phyloP scores from a whole-genome alignment of 2,329 filamentous ascomycete species.

The Colletotrichum orchidophilum region DNA sequence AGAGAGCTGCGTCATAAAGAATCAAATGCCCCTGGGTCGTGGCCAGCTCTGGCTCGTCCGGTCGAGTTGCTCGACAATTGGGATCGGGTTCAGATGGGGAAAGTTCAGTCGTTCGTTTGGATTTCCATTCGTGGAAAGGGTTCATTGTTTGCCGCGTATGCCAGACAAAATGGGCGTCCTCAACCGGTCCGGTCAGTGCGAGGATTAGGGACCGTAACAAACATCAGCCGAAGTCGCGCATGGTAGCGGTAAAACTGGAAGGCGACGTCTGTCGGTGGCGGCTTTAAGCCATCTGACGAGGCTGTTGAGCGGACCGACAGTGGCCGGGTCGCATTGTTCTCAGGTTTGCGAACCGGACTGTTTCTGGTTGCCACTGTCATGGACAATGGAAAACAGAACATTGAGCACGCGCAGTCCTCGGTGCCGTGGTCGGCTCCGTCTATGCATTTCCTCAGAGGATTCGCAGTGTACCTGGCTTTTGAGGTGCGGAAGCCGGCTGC shows the following conservation, averaged over 20 bases:
- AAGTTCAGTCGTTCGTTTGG: conserved; percentile 17
- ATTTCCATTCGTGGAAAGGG: conserved; percentile 7
- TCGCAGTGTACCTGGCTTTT: conserved; percentile 4
- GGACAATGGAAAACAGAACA: not conserved
- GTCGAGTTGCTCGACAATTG: not conserved
- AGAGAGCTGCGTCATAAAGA: not conserved
- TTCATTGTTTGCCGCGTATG: not conserved
- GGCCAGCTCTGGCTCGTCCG: conserved; percentile 7
- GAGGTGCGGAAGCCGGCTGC: conserved; percentile 5
- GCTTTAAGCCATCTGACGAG: not conserved
- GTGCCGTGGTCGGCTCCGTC: conserved; percentile 1
- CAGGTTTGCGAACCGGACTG: not conserved
- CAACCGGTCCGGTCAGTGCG: conserved; percentile 3
- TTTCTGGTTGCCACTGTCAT: not conserved
- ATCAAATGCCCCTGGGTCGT: too few species aligned
- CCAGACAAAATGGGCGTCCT: not conserved
- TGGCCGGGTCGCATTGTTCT: not conserved
- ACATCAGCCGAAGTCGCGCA: conserved; percentile 6
- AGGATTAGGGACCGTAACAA: not conserved
- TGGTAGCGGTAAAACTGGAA: not conserved
- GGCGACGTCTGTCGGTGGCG: not conserved
- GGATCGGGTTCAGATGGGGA: conserved; percentile 22
- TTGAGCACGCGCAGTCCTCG: conserved; percentile 1
- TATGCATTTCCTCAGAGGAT: not conserved
- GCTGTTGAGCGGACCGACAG: not conserved